Conservation (phyloP, 2,329 filamentous ascomycete genomes). For the Chalara sp. region DNA sequence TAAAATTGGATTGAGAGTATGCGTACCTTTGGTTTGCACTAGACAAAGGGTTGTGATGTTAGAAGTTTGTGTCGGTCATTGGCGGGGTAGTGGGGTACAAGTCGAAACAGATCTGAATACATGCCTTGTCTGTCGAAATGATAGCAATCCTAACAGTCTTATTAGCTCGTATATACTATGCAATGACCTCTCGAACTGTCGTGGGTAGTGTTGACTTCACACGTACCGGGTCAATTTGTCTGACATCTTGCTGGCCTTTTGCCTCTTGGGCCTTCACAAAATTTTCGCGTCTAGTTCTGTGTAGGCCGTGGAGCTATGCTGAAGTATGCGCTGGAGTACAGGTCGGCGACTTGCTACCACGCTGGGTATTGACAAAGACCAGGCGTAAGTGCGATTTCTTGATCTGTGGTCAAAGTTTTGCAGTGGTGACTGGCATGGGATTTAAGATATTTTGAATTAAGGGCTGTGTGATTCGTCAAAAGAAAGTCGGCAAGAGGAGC, state of each 20-base stretch:
- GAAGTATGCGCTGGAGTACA: no score
- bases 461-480: no score
- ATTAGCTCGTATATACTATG: no score
- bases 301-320: no score
- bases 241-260: constrained; percentile 51
- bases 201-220: neutral
- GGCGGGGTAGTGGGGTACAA: constrained; percentile 33
- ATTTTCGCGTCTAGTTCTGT: neutral
- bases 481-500: no score
- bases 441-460: no score
- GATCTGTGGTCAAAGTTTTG: no score
- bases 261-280: neutral
- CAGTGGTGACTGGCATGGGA: no score
- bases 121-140: constrained; percentile 94
- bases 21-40: constrained; percentile 82
- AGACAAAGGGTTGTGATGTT: constrained; percentile 13
- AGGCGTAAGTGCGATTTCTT: neutral
- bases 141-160: constrained; percentile 75
- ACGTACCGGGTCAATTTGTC: constrained; percentile 91
- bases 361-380: neutral
- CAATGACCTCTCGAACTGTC: no score
- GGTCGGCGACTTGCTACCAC: no score
- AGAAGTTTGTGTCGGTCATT: neutral
- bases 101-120: constrained; percentile 28
- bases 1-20: neutral